phyloP scores from a whole-genome alignment of 2,329 filamentous ascomycete genomes.

The Grosmannia penicillata region DNA sequence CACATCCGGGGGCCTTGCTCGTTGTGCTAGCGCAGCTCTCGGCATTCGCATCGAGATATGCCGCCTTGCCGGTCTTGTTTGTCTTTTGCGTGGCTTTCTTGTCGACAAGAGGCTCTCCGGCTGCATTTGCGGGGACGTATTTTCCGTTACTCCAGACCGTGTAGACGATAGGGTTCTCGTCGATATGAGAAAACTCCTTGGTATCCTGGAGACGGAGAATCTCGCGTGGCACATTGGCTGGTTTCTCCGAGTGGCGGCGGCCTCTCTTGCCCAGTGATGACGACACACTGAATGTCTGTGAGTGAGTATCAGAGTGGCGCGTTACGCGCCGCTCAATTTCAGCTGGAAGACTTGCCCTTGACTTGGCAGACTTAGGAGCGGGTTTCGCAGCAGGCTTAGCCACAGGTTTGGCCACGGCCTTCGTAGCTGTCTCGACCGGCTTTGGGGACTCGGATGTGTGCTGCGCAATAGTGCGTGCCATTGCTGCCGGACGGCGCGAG shows the following conservation, averaged over 20 bases:
- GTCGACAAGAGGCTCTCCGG: slow-evolving; percentile 20
- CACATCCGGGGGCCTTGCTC: too few relatives aligned
- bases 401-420: neutral
- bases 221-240: slow-evolving; percentile 26
- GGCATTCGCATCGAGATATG: too few relatives aligned
- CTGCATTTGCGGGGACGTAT: slow-evolving; percentile 27
- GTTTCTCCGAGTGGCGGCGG: slow-evolving; percentile 26
- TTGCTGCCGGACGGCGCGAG: slow-evolving; percentile 4
- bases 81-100: slow-evolving; percentile 11
- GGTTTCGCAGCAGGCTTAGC: neutral
- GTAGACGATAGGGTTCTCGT: slow-evolving; percentile 39
- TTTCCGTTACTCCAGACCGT: slow-evolving; percentile 54
- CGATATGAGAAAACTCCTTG: slow-evolving; percentile 45
- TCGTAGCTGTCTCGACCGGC: neutral
- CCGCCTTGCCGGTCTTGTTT: too few relatives aligned
- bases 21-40: too few relatives aligned
- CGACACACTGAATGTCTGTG: slow-evolving; percentile 26
- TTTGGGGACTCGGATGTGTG: slow-evolving; percentile 1
- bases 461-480: too few relatives aligned
- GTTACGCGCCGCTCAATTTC: slow-evolving; percentile 21
- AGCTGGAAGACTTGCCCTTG: neutral
- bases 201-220: slow-evolving; percentile 45
- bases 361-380: neutral
- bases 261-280: slow-evolving; percentile 46
- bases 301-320: slow-evolving; percentile 27